A percentile compares a stretch with the other conserved stretches of the same genome.
Conservation (phyloP, 179 eudicot species). For the Patellifolia procumbens region DNA sequence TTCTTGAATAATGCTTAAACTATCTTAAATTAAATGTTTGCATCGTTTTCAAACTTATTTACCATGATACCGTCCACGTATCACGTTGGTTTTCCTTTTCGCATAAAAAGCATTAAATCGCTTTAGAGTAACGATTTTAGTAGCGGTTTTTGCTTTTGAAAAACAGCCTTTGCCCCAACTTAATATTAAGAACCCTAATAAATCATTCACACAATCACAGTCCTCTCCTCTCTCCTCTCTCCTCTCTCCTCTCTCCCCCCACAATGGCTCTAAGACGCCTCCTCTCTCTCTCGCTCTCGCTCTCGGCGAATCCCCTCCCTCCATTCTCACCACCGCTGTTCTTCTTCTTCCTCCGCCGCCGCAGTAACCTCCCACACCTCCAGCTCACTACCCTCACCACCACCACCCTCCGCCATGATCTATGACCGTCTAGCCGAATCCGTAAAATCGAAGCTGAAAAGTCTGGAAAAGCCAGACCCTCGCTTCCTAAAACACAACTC, state of each 20-base stretch:
- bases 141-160: too few relatives aligned
- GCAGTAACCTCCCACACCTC: slow-evolving; percentile 24
- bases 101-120: too few relatives aligned
- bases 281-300: slow-evolving; percentile 26
- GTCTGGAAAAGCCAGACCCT: slow-evolving; percentile 46
- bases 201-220: too few relatives aligned
- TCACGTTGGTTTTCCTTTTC: too few relatives aligned
- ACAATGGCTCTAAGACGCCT: slow-evolving; percentile 38
- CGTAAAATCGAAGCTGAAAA: slow-evolving; percentile 50
- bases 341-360: slow-evolving; percentile 37
- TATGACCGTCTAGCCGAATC: slow-evolving; percentile 64
- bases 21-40: too few relatives aligned
- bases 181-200: too few relatives aligned
- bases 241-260: neutral
- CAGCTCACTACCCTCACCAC: slow-evolving; percentile 37
- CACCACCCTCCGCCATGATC: slow-evolving; percentile 50
- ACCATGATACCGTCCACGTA: too few relatives aligned
- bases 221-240: neutral
- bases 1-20: too few relatives aligned
- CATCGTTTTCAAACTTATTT: too few relatives aligned
- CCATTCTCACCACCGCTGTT: neutral
- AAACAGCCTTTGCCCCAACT: too few relatives aligned
- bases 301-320: slow-evolving; percentile 25
- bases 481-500: slow-evolving; percentile 55
- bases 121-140: too few relatives aligned